Evolutionary conservation across 306 rosid species (phyloP), one percentile per base, ranked within the genome.

Genomic region (Vicia sativa): DNA sequence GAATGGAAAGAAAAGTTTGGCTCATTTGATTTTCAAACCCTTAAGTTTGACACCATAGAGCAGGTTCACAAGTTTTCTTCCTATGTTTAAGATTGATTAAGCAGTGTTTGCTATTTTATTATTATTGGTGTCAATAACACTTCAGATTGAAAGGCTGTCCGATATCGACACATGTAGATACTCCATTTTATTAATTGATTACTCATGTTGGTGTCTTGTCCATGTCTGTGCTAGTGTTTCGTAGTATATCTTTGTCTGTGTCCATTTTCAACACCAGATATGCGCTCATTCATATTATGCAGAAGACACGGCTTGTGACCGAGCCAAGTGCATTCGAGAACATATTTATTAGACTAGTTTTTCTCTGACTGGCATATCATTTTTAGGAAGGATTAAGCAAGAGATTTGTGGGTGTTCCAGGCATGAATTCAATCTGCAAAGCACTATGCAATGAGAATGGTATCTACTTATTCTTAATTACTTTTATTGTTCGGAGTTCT

Each of bases 371-470:
- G 62, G 48, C 68, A 64, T 48, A 45, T 72, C n/a, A n/a, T 72
- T 77, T 81, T 65, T 78, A 90, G 98, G 98, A 86, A 77, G 87
- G 82, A 71, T 56, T 35, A 55, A 75, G 76, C 79, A 83, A 80
- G 84, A 79, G 86, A 80, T 92, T 76, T 75, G 96, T 89, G 83
- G 98, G 98, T 78, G 82, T 82, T 58, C 98, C 98, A 3, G 97
- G 96, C 80, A 93, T 93, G 98, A 93, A 93, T 75, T 84, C 98
- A 43, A 68, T 93, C 58, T 90, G 98, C 69, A 87, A 75, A 82
- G 89, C 98, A 63, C 80, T 93, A 65, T 82, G 90, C 86, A 74
- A 31, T 14, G 96, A 88, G 67, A 71, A 82, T 72, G 95, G 98
- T 90, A 82, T 77, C 69, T 71, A 44, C 72, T 52, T 45, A 19